Percentiles rank a stretch among this genome's conserved stretches.
Conservation (phyloP, 2,329 filamentous ascomycete species). For the Westerdykella aurantiaca region DNA sequence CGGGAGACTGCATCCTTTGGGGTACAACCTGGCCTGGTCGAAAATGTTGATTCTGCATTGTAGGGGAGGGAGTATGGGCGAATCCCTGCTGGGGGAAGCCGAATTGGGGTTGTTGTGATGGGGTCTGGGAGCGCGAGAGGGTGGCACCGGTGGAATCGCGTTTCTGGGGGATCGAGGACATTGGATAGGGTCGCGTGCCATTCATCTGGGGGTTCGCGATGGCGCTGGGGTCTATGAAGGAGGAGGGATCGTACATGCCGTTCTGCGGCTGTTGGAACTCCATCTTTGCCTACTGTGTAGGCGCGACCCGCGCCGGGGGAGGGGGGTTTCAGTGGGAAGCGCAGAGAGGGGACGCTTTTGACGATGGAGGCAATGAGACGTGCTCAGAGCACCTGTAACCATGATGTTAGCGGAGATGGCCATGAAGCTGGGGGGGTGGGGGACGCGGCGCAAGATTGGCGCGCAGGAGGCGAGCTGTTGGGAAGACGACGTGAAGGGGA, state of each 20-base stretch:
- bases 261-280: conserved; percentile 35
- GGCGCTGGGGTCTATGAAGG: conserved; percentile 38
- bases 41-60: conserved; percentile 76
- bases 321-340: background rate
- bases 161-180: conserved; percentile 90
- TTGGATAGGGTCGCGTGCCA: conserved; percentile 76
- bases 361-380: background rate
- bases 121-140: conserved; percentile 89
- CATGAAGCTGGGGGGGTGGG: background rate
- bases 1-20: conserved; percentile 77
- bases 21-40: conserved; percentile 51
- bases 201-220: conserved; percentile 49
- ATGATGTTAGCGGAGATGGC: background rate
- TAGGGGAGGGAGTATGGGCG: conserved; percentile 87
- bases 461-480: background rate
- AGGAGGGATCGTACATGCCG: conserved; percentile 33
- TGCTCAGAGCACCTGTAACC: background rate
- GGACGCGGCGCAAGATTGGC: background rate
- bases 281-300: conserved; percentile 17
- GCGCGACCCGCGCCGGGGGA: conserved; percentile 2
- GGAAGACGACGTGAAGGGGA: background rate
- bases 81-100: conserved; percentile 67
- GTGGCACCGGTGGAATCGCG: conserved; percentile 81
- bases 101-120: conserved; percentile 61
- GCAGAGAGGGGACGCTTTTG: background rate